Base-by-base conservation (phyloP, 192 early-diverging fungal genomes). In the Gaertneriomyces semiglobifer region DNA sequence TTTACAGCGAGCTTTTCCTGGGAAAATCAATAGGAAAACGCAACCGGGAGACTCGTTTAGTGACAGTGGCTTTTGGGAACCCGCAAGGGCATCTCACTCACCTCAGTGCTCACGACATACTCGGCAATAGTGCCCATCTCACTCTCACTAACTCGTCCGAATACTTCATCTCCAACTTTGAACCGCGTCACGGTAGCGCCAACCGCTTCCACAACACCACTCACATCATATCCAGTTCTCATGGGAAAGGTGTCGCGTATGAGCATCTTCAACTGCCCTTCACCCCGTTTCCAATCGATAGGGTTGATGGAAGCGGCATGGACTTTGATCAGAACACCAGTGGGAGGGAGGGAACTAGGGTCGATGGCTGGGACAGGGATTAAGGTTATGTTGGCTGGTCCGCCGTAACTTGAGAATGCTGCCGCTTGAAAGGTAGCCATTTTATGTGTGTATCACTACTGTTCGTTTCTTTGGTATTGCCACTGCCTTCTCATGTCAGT, bases 281-380 rank as follows among this genome's bases (percentile, higher is more conserved):
- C 58, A 9, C 73, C 78, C 41, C 73, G 73, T 69, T 84, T 82
- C 46, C 61, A 78, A 67, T 84, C 82, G 60, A 84, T 66, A 5
- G 77, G 80, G 78, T 84, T 84, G 45, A 84, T 58, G 18, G 79
- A 74, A 10, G 76, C 82, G 0, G 80, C 77, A 57, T 79, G 76
- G 57, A 84, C 82, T 38, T 66, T 66, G 65, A 66, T 66, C 54
- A 66, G 19, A 9, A 66, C 65, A 0, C 33, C 38, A 39, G 16
- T 33, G 4, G 55, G 16, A 33, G 25, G 25, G 25, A 33, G 25
- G 25, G 25, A 33, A 33, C 25, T 33, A 2, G 1, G 43, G 14
- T 42, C 18, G 7, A 56, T 2, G 8, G 39, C 56, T 14, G 65
- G 65, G 53, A 58, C 6, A 3, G 65, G 53, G n/a, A 58, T 7